Evolutionary conservation across 257 asterid genomes (phyloP).

Genomic region (Fraxinus excelsior): DNA sequence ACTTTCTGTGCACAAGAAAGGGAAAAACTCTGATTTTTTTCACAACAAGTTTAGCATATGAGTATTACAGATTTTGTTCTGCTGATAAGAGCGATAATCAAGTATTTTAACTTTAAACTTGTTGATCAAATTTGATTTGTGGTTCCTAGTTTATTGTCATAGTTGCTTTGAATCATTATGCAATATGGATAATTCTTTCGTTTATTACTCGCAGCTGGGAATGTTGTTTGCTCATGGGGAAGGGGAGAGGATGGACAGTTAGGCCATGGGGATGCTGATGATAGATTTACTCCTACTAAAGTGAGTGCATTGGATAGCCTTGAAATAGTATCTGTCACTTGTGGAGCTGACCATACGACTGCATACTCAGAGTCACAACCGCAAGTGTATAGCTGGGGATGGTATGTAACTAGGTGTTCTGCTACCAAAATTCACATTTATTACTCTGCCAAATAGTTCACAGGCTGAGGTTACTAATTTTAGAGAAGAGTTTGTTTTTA

Average conservation of each 20-base stretch:
- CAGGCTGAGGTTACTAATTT: background rate
- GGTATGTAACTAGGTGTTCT: constrained; percentile 41
- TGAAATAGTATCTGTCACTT: constrained; percentile 70
- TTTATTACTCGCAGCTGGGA: constrained; percentile 62
- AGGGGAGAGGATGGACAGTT: constrained; percentile 99
- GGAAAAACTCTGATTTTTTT: background rate
- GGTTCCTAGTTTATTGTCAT: background rate
- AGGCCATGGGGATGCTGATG: constrained; percentile 96
- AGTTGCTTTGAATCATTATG: background rate
- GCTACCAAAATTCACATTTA: background rate
- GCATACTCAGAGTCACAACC: constrained; percentile 67
- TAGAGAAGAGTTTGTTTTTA: no score
- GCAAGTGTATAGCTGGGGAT: constrained; percentile 96
- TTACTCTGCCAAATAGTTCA: background rate
- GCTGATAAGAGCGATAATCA: no score
- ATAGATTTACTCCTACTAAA: constrained; percentile 78
- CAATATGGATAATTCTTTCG: constrained; percentile 9
- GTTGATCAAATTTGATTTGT: background rate
- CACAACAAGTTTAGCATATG: background rate
- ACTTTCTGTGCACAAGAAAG: no score
- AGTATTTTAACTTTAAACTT: background rate
- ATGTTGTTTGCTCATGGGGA: constrained; percentile 96
- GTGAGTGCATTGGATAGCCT: constrained; percentile 79
- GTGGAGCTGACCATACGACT: constrained; percentile 95
- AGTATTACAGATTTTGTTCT: no score